Evolutionary conservation across 139 green algal species (phyloP).

Genomic region (Ettlia oleoabundans): DNA sequence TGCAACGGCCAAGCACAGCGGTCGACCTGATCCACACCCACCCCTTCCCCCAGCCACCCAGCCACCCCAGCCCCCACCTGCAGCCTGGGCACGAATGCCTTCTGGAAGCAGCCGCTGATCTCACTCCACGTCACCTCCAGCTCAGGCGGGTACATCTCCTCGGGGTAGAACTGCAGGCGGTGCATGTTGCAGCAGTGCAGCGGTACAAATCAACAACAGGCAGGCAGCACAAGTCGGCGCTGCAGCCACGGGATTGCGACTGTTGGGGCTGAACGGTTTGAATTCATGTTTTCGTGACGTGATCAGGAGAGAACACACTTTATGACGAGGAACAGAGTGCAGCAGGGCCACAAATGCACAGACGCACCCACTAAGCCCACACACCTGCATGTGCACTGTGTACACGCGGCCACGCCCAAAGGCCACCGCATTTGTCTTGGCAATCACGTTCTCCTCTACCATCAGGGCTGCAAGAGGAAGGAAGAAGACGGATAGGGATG

Average conservation of each 20-base stretch:
- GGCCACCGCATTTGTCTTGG: conserved; percentile 5
- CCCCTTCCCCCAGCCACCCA: too few species aligned
- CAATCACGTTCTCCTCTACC: conserved; percentile 72
- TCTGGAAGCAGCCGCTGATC: conserved; percentile 62
- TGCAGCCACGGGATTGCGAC: too few species aligned
- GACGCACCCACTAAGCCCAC: neutral
- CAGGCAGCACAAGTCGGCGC: too few species aligned
- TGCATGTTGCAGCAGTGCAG: too few species aligned
- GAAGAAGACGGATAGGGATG: neutral
- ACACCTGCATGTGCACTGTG: conserved; percentile 57
- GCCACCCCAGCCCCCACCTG: neutral
- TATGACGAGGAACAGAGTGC: neutral
- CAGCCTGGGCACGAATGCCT: conserved; percentile 73
- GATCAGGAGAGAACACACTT: too few species aligned
- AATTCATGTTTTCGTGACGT: too few species aligned
- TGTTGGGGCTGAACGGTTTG: too few species aligned
- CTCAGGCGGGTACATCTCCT: conserved; percentile 69
- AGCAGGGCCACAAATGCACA: neutral
- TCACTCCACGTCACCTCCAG: conserved; percentile 74
- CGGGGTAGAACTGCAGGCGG: conserved; percentile 56
- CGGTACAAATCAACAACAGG: too few species aligned
- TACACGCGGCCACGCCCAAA: conserved; percentile 52
- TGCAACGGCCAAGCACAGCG: too few species aligned
- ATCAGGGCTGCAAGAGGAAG: conserved; percentile 40
- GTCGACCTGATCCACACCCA: too few species aligned